These are phyloP conservation scores for Leccinellum luteum DNA, from an alignment of 768 basidiomycete genomes.

Conservation along the genomic window DNA sequence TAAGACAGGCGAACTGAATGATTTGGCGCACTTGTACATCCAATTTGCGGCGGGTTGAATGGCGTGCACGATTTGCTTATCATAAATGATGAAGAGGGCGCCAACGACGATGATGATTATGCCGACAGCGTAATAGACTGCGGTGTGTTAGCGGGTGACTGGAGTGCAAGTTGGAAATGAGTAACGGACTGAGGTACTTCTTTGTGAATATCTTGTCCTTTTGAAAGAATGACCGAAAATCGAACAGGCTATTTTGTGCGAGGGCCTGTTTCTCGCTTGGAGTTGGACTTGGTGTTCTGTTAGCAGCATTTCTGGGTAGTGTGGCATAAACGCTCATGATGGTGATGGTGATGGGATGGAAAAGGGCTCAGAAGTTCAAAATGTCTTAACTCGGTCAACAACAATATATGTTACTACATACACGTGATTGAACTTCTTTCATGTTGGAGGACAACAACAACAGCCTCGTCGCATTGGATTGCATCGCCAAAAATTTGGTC, in stretches of 20 bases:
- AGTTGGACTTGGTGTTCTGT: conserved; percentile 61
- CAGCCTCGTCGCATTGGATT: conserved; percentile 5
- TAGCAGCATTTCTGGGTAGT: background rate
- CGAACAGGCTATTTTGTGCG: conserved; percentile 38
- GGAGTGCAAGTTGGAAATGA: background rate
- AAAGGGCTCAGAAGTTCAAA: too few relatives aligned
- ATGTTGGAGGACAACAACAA: too few relatives aligned
- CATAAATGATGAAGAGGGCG: conserved; percentile 57
- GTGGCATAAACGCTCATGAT: background rate
- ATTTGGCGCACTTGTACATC: conserved; percentile 38
- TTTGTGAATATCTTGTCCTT: conserved; percentile 54
- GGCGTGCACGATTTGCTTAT: conserved; percentile 54
- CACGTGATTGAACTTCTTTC: background rate
- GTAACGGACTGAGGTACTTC: conserved; percentile 55
- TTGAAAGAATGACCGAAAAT: conserved; percentile 42
- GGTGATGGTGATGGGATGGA: background rate
- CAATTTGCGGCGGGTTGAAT: conserved; percentile 45
- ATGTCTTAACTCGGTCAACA: too few relatives aligned
- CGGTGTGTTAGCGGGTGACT: background rate
- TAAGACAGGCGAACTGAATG: background rate
- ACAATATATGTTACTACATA: too few relatives aligned
- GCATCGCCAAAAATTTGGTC: conserved; percentile 26
- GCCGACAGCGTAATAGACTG: conserved; percentile 50
- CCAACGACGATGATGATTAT: conserved; percentile 47
- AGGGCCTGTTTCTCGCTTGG: conserved; percentile 55